Percentiles rank a stretch among this genome's conserved stretches.
These are phyloP conservation scores for Tephrocybe sp. DNA, from an alignment of 768 basidiomycete genomes.

Conservation along the genomic window DNA sequence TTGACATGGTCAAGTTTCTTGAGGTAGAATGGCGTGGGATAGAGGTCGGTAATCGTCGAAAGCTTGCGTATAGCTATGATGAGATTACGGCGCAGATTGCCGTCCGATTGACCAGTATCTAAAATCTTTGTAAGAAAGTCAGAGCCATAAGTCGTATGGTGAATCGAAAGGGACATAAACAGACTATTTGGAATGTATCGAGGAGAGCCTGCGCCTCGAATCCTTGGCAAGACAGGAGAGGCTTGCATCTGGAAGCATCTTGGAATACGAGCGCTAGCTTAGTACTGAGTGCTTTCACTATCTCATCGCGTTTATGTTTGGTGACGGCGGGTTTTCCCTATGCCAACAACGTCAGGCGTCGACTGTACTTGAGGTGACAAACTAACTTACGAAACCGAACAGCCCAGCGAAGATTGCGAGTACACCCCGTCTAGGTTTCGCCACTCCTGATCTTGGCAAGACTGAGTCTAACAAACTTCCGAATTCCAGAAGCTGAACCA, in stretches of 20 bases:
- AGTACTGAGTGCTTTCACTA: neutral
- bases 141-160: neutral
- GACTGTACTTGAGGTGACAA: neutral
- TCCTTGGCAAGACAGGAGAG: neutral
- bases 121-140: neutral
- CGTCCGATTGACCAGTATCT: neutral
- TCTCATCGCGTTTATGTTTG: neutral
- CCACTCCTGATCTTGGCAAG: neutral
- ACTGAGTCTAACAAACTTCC: neutral
- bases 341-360: neutral
- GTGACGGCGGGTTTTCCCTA: neutral
- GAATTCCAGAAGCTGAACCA: neutral
- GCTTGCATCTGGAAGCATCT: neutral
- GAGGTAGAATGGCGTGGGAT: conserved; percentile 4
- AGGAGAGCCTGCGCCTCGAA: neutral
- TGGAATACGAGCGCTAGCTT: neutral
- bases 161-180: neutral
- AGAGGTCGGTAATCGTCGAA: conserved; percentile 9
- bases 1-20: neutral
- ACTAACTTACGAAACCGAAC: neutral
- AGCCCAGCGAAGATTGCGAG: neutral
- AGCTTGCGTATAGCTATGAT: conserved; percentile 12
- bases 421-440: neutral
- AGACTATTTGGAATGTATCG: conserved; percentile 6
- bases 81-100: conserved; percentile 3